Evolutionary conservation across 768 basidiomycete genomes (phyloP), one percentile per base, ranked within the genome.

Genomic region (Cyathus striatus): DNA sequence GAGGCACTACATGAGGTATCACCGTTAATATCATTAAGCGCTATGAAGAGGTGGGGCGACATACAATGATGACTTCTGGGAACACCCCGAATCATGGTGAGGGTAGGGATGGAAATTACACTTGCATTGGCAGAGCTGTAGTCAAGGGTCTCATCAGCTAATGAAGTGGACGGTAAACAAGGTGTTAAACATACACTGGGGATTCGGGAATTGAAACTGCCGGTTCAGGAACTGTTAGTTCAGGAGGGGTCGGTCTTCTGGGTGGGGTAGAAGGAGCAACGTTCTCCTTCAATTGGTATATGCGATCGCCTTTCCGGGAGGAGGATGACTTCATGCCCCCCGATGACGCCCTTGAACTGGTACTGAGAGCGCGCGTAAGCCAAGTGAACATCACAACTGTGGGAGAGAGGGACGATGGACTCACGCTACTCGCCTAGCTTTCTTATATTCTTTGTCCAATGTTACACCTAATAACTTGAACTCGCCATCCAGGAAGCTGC

Each of bases 101-200:
- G 59, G 43, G 69, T 60, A 18, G 74, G 74, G n/a, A 76, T 58
- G 12, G 72, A 74, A 50, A 69, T 69, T 24, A 76, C 74, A 42
- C 74, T 76, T 36, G 65, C 64, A 23, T 65, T 63, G 38, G 70
- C 68, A 41, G 69, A 68, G 20, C 72, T 72, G 46, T 38, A 43
- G 25, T n/a, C n/a, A n/a, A n/a, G n/a, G n/a, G n/a, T n/a, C n/a
- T n/a, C n/a, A n/a, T n/a, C n/a, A n/a, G n/a, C n/a, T n/a, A n/a
- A n/a, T 23, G 26, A 38, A 18, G 36, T n/a, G 24, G 38, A 37
- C 46, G 44, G 42, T 38, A 35, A 40, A 36, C 40, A 20, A 30
- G 38, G 40, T 38, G 44, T 41, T 17, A 17, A 12, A 49, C 50
- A 43, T 50, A 63, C 60, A 43, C 42, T 33, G 62, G 60, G 26